These are phyloP conservation scores for Dendrobium huoshanense DNA, from an alignment of 106 monocot species.

Conservation along the genomic window DNA sequence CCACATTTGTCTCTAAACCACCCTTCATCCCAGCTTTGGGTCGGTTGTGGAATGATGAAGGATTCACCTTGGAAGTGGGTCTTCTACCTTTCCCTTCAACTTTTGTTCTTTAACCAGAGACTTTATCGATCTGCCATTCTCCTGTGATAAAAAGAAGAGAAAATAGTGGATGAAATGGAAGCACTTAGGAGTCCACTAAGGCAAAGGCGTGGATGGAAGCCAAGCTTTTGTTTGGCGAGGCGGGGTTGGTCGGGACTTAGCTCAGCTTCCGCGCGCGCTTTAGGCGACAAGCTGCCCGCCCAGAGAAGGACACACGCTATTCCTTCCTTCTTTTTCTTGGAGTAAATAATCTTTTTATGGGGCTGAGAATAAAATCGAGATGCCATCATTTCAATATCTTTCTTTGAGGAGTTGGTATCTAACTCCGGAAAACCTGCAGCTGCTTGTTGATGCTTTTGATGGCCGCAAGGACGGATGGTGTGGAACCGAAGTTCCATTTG, in stretches of 20 bases:
- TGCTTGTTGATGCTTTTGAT: no score
- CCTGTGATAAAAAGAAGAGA: background rate
- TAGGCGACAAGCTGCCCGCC: background rate
- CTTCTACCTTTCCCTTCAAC: background rate
- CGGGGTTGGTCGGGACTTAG: conserved; percentile 4
- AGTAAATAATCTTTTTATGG: no score
- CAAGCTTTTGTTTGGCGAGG: background rate
- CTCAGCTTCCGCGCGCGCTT: background rate
- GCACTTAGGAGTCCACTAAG: background rate
- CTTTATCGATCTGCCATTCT: background rate
- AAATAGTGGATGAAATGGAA: background rate
- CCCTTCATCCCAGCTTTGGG: background rate
- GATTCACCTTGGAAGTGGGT: background rate
- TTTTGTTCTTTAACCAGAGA: background rate
- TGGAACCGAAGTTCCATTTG: no score
- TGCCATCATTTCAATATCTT: no score
- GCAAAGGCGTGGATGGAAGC: background rate
- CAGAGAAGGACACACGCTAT: background rate
- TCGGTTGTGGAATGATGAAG: background rate
- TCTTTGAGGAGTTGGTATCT: no score
- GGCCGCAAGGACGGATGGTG: no score
- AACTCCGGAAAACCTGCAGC: no score
- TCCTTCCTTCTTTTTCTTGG: background rate
- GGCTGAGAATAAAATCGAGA: no score
- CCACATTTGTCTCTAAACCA: background rate